Evolutionary conservation across 768 basidiomycete species (phyloP), one percentile per base, ranked within the genome.

Genomic region (Strobilomyces dryophilus): DNA sequence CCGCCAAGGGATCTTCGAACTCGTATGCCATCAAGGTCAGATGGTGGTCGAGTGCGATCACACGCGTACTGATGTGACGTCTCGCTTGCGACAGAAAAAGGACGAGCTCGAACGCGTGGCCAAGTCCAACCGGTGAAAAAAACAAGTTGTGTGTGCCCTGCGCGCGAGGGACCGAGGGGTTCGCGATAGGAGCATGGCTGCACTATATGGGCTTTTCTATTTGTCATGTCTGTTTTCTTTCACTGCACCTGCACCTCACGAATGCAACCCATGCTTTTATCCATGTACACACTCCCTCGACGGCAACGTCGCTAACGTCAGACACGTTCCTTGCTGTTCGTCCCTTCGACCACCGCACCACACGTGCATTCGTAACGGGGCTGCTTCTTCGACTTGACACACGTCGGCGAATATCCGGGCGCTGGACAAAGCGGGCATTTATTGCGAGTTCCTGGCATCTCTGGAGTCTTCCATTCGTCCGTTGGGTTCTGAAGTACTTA

Each of bases 31-130:
- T 99, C 83, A 98, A 98, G 91, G 89, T 90, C 42, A 43, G 75
- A 34, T 8, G 17, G 14, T 9, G 65, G 31, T 20, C 8, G 14
- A 10, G 20, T 20, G 48, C 1, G 6, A 35, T 50, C 4, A 26
- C 12, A 20, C 36, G 17, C 41, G 51, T 29, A 41, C 37, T 66
- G 39, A 57, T 35, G 10, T 6, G 32, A 49, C 14, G 10, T 0
- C 3, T 29, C 5, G 20, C 21, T 5, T 53, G 5, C 41, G 34
- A 55, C 68, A 91, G 92, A 95, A 95, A 91, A 97, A 95, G 80
- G 95, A 98, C 75, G 95, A 99, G 76, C 85, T 99, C 61, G 95
- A 99, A 81, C 95, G 95, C 81, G 97, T 99, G 53, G 97, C 97
- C 79, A 98, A 98, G 80, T 97, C 94, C 76, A 99, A 99, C 81